Evolutionary conservation across 106 monocot genomes (phyloP).

Genomic region (Dendrobium catenatum): DNA sequence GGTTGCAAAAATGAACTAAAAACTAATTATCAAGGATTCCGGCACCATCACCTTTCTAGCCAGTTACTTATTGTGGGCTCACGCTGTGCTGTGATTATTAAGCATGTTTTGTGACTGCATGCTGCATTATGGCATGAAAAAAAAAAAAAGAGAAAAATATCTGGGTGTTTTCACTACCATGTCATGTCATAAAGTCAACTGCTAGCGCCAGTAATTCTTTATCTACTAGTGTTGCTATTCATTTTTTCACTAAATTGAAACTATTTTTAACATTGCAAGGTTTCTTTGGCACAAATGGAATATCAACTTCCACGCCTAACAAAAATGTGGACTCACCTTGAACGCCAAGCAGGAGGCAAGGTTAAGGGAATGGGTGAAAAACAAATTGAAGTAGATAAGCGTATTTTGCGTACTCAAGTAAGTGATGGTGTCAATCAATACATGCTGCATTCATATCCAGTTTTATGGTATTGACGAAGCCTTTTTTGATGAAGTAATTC

Average conservation of each 20-base stretch:
- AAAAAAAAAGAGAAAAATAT: not conserved
- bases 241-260: not conserved
- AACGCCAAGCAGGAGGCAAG: conserved; percentile 93
- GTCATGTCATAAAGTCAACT: not conserved
- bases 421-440: conserved; percentile 11
- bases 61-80: not conserved
- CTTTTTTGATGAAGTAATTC: not conserved
- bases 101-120: not conserved
- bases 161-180: not conserved
- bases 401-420: conserved; percentile 89
- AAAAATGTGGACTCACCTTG: conserved; percentile 97
- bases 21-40: not conserved
- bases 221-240: not conserved
- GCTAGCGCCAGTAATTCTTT: not conserved
- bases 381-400: conserved; percentile 99
- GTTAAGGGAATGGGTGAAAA: conserved; percentile 99
- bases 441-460: not conserved
- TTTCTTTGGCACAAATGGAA: conserved; percentile 98
- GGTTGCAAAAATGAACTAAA: not conserved
- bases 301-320: conserved; percentile 96
- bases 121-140: not conserved
- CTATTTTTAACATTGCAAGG: conserved; percentile 33
- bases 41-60: not conserved
- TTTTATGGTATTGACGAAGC: not conserved
- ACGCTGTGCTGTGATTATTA: not conserved